Base-by-base conservation (phyloP, 768 basidiomycete genomes). In the Lentinula detonsa region DNA sequence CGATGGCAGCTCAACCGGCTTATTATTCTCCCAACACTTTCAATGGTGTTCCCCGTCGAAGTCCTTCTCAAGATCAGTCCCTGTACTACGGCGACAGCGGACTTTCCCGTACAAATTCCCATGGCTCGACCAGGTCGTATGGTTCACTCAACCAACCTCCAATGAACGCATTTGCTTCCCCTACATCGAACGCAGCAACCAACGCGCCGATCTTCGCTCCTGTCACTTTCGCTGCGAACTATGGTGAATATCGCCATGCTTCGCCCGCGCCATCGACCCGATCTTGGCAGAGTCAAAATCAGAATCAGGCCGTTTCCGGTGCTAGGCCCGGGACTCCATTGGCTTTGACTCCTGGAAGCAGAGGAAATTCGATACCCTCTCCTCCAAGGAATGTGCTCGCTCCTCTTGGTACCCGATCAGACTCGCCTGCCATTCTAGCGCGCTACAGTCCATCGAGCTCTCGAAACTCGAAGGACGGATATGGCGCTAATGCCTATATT, bases 281-380 rank as follows among this genome's bases (percentile, higher is more conserved):
- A 40, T 42, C 55, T 9, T 28, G 55, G 37, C 39, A 37, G 55
- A 56, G 39, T 28, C 50, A 34, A 10, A 43, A 21, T 15, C 50
- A 34, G 31, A 43, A 21, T 15, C 50, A 51, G 50, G 31, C 35
- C n/a, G 15, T 23, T 13, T 56, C 21, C 40, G 39, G 23, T 15
- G 55, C 55, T 21, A 40, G 55, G 16, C 55, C 55, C 28, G 55
- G 55, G 11, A 56, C 55, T 7, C 55, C 55, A 10, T 56, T 37
- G 23, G 8, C 55, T 11, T 56, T 56, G 55, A 56, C 55, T 43
- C 55, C 55, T 5, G 55, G 55, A 56, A 40, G 39, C n/a, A 42
- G 40, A 23, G 15, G 39, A 16, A 28, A 28, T n/a, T 35, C 53
- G 10, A 23, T 15, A 9, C 55, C 55, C 11, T 23, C 55, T 40